Base-by-base conservation (phyloP, 108 stramenopile genomes). In the Nitzschia inconspicua region DNA sequence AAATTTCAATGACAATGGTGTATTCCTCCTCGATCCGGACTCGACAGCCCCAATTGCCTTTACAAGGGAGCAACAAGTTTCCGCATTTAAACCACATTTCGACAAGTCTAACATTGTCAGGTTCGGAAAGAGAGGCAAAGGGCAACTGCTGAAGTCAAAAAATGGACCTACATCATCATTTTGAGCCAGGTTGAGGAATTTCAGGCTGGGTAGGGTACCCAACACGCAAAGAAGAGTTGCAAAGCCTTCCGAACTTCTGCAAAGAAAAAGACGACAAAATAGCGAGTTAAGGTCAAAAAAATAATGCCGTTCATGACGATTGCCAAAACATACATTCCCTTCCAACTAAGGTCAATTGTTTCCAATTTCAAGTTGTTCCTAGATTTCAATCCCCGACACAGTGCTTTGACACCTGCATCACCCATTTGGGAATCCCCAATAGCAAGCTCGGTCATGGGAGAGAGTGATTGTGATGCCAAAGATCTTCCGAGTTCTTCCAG, bases 341-440 rank as follows among this genome's bases (percentile, higher is more conserved):
- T 88, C 49, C 61, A 89, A 30, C 75, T 79, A 39, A 85, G 66
- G 68, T 89, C 88, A 6, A 89, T 25, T 29, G 24, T 22, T 55
- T 71, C 34, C 49, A 83, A 68, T 39, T 44, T 34, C 25, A 22
- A 1, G 46, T 40, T 68, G 7, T 29, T 46, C n/a, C n/a, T n/a
- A 53, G n/a, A 65, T 75, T 62, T 55, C 54, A 29, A 25, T 79
- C 64, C 60, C 73, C 73, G 16, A 24, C 62, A 63, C 31, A 89
- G 55, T 8, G 84, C 84, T 30, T 63, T 57, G n/a, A 77, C 63
- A 19, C 84, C 88, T 11, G 68, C 76, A 44, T 89, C 83, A n/a
- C 78, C 77, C 84, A 86, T 84, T 20, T 70, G 44, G 13, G 60
- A 61, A n/a, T 81, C 80, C 14, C 88, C 88, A 54, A 89, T 77